Evolutionary conservation across 1,284 basidiomycete species (phyloP).

Genomic region (Cryptococcus floricola): DNA sequence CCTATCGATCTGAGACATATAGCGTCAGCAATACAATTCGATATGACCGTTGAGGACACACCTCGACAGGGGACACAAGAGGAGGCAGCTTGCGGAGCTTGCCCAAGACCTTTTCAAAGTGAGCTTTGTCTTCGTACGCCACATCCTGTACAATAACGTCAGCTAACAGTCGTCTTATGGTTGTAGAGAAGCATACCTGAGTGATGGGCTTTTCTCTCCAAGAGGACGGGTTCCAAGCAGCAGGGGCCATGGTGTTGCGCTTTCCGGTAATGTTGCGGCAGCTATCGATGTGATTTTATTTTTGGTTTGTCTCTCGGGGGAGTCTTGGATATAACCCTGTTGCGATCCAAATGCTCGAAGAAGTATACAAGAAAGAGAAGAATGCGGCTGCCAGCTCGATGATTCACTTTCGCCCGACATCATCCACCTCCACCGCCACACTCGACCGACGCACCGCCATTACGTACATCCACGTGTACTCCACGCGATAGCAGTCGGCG

Average conservation of each 20-base stretch:
- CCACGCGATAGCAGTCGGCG: too few relatives aligned
- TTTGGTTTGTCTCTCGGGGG: too few relatives aligned
- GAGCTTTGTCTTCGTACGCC: slow-evolving; percentile 45
- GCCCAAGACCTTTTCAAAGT: slow-evolving; percentile 61
- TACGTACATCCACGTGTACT: not conserved
- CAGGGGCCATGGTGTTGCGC: slow-evolving; percentile 6
- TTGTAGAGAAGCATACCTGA: slow-evolving; percentile 52
- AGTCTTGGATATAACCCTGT: too few relatives aligned
- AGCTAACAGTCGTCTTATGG: not conserved
- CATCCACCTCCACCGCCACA: not conserved
- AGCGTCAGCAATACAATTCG: not conserved
- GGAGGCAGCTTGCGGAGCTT: slow-evolving; percentile 76
- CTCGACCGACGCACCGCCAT: not conserved
- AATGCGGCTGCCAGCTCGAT: too few relatives aligned
- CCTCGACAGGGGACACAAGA: slow-evolving; percentile 83
- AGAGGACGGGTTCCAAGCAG: slow-evolving; percentile 55
- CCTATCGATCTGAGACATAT: slow-evolving; percentile 67
- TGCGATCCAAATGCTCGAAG: too few relatives aligned
- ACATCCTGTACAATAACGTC: slow-evolving; percentile 40
- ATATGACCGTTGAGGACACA: slow-evolving; percentile 41
- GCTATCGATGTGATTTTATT: not conserved
- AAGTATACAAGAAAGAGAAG: too few relatives aligned
- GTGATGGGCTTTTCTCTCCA: slow-evolving; percentile 66
- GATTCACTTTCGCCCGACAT: not conserved
- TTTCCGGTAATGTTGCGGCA: slow-evolving; percentile 1